These are phyloP conservation scores for Luffa aegyptiaca DNA, from an alignment of 306 rosid genomes.

Conservation along the genomic window DNA sequence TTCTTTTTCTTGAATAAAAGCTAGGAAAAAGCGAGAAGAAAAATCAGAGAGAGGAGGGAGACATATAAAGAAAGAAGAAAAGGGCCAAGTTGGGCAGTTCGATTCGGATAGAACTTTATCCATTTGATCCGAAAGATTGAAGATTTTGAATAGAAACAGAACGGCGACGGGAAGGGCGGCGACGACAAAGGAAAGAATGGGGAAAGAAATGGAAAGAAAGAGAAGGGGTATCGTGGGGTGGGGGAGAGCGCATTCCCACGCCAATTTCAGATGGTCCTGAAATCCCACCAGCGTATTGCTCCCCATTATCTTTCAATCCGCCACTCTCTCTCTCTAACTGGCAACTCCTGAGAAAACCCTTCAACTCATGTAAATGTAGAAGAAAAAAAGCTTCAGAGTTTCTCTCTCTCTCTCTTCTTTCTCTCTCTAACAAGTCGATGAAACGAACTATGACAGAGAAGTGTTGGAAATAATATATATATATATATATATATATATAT, in stretches of 20 bases:
- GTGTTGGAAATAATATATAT: no score
- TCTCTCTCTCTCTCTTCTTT: neutral
- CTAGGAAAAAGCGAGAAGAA: neutral
- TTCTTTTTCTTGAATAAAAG: neutral
- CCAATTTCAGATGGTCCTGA: slow-evolving; percentile 87
- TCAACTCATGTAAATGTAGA: neutral
- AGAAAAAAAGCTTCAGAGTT: neutral
- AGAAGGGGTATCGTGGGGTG: no score
- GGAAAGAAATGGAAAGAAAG: no score
- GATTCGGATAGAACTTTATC: slow-evolving; percentile 5
- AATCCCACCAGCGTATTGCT: slow-evolving; percentile 57
- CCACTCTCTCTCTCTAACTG: neutral
- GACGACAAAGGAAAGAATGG: no score
- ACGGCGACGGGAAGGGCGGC: no score
- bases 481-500: no score
- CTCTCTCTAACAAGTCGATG: neutral
- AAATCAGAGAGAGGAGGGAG: neutral
- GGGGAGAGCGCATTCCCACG: slow-evolving; percentile 87
- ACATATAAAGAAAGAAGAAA: neutral
- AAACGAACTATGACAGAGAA: neutral
- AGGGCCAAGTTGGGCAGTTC: neutral
- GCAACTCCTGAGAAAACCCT: no score
- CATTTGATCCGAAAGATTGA: neutral
- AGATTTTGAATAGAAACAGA: neutral
- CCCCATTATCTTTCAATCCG: slow-evolving; percentile 30